Percentiles rank a stretch among this genome's conserved stretches.
Evolutionary conservation across 495 filamentous ascomycete species (phyloP).

Genomic region (Annulohypoxylon nitens): DNA sequence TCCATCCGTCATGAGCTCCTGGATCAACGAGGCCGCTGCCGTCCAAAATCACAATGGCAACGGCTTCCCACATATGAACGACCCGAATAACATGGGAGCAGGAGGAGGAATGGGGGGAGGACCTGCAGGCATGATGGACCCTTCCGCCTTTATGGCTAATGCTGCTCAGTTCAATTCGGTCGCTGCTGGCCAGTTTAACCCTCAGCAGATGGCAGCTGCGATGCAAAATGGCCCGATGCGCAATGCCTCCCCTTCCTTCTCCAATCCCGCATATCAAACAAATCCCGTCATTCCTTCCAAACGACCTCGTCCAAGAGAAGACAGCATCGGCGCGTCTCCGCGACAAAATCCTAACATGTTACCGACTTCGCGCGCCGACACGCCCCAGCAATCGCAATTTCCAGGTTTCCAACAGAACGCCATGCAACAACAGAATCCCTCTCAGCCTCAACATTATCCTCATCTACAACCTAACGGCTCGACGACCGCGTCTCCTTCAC

Average conservation of each 20-base stretch:
- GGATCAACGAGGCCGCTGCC: constrained; percentile 82
- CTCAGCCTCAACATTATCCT: constrained; percentile 77
- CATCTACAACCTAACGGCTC: constrained; percentile 87
- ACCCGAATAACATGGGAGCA: constrained; percentile 63
- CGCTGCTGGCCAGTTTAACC: constrained; percentile 60
- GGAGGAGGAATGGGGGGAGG: constrained; percentile 46
- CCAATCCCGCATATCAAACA: constrained; percentile 77
- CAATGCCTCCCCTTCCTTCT: constrained; percentile 82
- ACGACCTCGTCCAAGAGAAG: constrained; percentile 82
- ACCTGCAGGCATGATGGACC: constrained; percentile 64
- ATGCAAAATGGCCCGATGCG: constrained; percentile 88
- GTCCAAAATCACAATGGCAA: constrained; percentile 82
- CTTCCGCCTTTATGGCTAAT: constrained; percentile 66
- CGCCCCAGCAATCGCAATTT: constrained; percentile 80
- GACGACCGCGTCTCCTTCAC: constrained; percentile 86
- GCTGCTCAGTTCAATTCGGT: constrained; percentile 65
- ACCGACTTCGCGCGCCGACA: constrained; percentile 89
- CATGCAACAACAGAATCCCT: constrained; percentile 69
- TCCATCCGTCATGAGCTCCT: constrained; percentile 78
- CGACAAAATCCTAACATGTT: constrained; percentile 79
- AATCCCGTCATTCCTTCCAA: constrained; percentile 90
- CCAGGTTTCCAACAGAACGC: constrained; percentile 69
- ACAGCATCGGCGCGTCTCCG: constrained; percentile 85
- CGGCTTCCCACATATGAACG: constrained; percentile 74
- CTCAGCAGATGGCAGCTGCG: constrained; percentile 73